phyloP scores from a whole-genome alignment of 495 filamentous ascomycete species.

The Tetracladium setigerum region DNA sequence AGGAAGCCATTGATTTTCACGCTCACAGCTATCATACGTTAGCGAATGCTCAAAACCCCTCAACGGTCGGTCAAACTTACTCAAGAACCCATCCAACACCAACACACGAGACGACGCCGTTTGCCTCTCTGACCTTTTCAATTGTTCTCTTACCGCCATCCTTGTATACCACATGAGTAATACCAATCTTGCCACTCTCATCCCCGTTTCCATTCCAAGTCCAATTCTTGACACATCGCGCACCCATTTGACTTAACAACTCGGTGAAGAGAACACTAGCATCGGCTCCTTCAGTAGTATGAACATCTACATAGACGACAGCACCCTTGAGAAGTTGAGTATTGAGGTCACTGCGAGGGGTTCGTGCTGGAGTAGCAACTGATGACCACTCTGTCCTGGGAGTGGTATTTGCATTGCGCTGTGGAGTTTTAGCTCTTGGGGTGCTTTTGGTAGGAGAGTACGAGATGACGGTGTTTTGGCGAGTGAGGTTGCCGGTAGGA shows the following conservation, averaged over 20 bases:
- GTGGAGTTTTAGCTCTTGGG: constrained; percentile 9
- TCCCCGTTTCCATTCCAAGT: constrained; percentile 59
- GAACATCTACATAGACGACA: constrained; percentile 88
- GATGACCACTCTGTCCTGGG: constrained; percentile 36
- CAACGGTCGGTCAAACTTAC: constrained; percentile 39
- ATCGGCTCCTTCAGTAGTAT: constrained; percentile 80
- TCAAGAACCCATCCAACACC: constrained; percentile 85
- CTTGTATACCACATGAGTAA: constrained; percentile 95
- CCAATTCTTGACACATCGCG: constrained; percentile 77
- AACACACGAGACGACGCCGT: constrained; percentile 73
- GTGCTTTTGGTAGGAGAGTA: constrained; percentile 34
- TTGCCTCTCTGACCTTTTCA: constrained; percentile 72
- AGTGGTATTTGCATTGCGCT: constrained; percentile 13
- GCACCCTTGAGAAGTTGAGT: constrained; percentile 56
- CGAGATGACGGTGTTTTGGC: constrained; percentile 36
- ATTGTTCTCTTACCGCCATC: constrained; percentile 82
- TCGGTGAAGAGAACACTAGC: constrained; percentile 79
- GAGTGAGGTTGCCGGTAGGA: constrained; percentile 21
- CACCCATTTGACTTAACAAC: constrained; percentile 77
- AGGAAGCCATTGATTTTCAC: constrained; percentile 68
- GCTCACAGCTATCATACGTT: constrained; percentile 56
- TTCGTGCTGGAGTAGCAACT: constrained; percentile 45
- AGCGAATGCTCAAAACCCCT: constrained; percentile 4
- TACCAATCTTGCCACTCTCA: constrained; percentile 53
- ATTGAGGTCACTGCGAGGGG: constrained; percentile 42